Evolutionary conservation across 768 basidiomycete species (phyloP).

Genomic region (Tulasnella sp.): DNA sequence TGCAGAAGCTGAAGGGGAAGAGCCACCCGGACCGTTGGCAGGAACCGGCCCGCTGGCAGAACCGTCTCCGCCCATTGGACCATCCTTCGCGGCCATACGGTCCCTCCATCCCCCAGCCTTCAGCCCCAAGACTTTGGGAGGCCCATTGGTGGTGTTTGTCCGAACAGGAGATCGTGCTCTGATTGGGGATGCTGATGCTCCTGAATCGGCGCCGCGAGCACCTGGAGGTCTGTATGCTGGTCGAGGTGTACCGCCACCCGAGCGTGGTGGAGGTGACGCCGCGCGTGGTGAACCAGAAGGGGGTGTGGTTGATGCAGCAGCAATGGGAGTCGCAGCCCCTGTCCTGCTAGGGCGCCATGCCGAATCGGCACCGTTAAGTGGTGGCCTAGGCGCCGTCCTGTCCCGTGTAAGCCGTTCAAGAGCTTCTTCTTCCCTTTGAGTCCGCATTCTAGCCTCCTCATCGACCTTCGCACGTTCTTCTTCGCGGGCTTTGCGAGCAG

Average conservation of each 20-base stretch:
- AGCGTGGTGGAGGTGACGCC: neutral
- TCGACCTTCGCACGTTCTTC: constrained; percentile 32
- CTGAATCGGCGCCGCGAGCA: neutral
- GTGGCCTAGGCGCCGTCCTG: neutral
- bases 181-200: neutral
- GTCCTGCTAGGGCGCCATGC: neutral
- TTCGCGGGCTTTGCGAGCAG: constrained; percentile 43
- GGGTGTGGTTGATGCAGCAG: constrained; percentile 2
- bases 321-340: neutral
- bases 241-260: constrained; percentile 15
- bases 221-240: constrained; percentile 21
- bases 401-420: constrained; percentile 6
- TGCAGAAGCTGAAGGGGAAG: neutral
- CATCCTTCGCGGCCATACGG: constrained; percentile 38
- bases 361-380: neutral
- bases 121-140: neutral
- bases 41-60: too few species aligned
- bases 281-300: constrained; percentile 18
- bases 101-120: constrained; percentile 48
- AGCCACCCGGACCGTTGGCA: too few species aligned
- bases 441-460: constrained; percentile 25
- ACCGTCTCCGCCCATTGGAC: constrained; percentile 25
- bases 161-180: constrained; percentile 25
- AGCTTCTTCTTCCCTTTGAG: constrained; percentile 30
- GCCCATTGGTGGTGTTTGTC: constrained; percentile 26